These are phyloP conservation scores for Metarhizium robertsii DNA, from an alignment of 2,329 filamentous ascomycete species.

Conservation along the genomic window DNA sequence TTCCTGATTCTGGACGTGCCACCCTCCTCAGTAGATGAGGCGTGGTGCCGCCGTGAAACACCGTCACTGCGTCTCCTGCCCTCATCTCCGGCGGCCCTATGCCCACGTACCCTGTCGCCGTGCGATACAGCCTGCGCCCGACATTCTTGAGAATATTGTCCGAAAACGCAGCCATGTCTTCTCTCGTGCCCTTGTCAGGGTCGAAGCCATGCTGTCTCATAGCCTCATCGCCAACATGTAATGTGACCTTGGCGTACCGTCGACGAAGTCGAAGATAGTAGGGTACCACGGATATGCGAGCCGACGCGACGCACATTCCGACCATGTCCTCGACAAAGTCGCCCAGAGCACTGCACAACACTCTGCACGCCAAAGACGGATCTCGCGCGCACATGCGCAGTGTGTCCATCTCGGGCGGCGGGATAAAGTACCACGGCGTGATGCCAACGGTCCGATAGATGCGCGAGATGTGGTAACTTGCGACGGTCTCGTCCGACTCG, in stretches of 20 bases:
- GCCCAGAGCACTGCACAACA: constrained; percentile 5
- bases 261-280: constrained; percentile 4
- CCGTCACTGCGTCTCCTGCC: constrained; percentile 16
- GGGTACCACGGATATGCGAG: constrained; percentile 1
- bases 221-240: neutral
- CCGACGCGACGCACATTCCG: constrained; percentile 8
- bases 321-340: constrained; percentile 10
- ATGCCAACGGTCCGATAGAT: constrained; percentile 14
- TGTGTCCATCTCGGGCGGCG: constrained; percentile 9
- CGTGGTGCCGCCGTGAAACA: constrained; percentile 19
- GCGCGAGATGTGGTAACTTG: constrained; percentile 10
- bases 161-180: constrained; percentile 8
- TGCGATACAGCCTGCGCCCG: constrained; percentile 17
- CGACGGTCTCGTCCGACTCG: constrained; percentile 1
- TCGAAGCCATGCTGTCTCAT: constrained; percentile 9
- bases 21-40: constrained; percentile 16
- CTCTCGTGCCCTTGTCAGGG: neutral
- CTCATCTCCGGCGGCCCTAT: constrained; percentile 15
- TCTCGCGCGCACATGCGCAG: constrained; percentile 10
- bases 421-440: constrained; percentile 16
- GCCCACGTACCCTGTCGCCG: constrained; percentile 18
- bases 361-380: constrained; percentile 6
- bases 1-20: neutral
- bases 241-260: constrained; percentile 6
- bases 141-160: constrained; percentile 11